Conservation (phyloP, 2,329 filamentous ascomycete species). For the Eutypa lata region DNA sequence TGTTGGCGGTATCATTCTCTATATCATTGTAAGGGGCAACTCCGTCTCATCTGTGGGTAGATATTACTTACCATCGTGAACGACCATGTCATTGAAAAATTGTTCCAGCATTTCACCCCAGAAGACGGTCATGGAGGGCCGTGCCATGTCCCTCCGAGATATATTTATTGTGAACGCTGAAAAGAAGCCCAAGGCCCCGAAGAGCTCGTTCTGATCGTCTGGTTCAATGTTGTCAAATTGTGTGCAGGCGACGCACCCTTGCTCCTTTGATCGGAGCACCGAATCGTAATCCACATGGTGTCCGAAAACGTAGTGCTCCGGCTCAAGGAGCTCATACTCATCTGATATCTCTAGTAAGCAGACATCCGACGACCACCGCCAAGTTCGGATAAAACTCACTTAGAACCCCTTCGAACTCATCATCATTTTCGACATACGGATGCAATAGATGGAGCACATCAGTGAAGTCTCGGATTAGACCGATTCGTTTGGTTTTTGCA, state of each 20-base stretch:
- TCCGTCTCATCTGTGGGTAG: neutral
- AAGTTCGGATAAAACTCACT: constrained; percentile 9
- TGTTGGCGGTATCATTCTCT: constrained; percentile 13
- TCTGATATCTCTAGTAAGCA: neutral
- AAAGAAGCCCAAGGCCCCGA: constrained; percentile 8
- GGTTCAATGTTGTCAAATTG: constrained; percentile 8
- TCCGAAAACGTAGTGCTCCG: constrained; percentile 11
- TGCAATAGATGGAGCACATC: constrained; percentile 2
- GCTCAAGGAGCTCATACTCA: constrained; percentile 2
- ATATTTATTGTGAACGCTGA: constrained; percentile 11
- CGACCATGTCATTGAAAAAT: constrained; percentile 4
- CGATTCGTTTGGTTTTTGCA: constrained; percentile 3
- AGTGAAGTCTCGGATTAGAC: constrained; percentile 5
- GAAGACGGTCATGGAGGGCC: constrained; percentile 7
- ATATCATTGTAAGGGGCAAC: neutral
- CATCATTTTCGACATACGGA: neutral
- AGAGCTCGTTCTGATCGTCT: constrained; percentile 5
- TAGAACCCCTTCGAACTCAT: constrained; percentile 9
- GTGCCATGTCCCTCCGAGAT: neutral
- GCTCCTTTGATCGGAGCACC: constrained; percentile 3
- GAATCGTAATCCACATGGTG: constrained; percentile 14
- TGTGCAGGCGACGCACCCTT: constrained; percentile 10
- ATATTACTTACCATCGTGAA: constrained; percentile 9
- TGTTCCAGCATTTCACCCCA: constrained; percentile 5
- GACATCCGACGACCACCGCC: neutral